Evolutionary conservation across 2,329 filamentous ascomycete species (phyloP).

Genomic region (Fusarium clavum): DNA sequence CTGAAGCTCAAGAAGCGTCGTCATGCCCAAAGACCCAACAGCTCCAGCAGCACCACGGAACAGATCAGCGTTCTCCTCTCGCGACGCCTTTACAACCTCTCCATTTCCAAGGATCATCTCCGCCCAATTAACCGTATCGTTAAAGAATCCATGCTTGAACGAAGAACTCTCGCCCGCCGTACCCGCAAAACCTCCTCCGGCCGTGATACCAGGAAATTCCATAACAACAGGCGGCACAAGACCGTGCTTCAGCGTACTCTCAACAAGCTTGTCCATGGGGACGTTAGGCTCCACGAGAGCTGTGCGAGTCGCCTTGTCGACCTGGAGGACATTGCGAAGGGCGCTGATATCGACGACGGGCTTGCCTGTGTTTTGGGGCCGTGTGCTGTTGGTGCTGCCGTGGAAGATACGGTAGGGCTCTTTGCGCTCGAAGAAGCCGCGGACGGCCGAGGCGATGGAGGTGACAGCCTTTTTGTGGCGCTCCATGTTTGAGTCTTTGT

Average conservation of each 20-base stretch:
- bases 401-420: slow-evolving; percentile 78
- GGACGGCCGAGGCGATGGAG: slow-evolving; percentile 57
- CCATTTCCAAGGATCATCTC: slow-evolving; percentile 75
- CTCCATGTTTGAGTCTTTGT: slow-evolving; percentile 50
- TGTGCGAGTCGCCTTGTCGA: slow-evolving; percentile 65
- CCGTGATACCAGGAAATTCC: slow-evolving; percentile 78
- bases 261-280: slow-evolving; percentile 72
- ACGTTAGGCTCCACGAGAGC: slow-evolving; percentile 77
- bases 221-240: slow-evolving; percentile 75
- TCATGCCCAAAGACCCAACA: slow-evolving; percentile 73
- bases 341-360: slow-evolving; percentile 75
- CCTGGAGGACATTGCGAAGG: slow-evolving; percentile 71
- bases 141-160: slow-evolving; percentile 75
- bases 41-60: slow-evolving; percentile 75
- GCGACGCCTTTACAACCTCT: slow-evolving; percentile 65
- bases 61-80: slow-evolving; percentile 66
- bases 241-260: slow-evolving; percentile 64
- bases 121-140: slow-evolving; percentile 68
- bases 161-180: slow-evolving; percentile 76
- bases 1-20: slow-evolving; percentile 72
- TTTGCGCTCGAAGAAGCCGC: slow-evolving; percentile 56
- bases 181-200: slow-evolving; percentile 73
- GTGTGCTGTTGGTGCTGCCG: slow-evolving; percentile 81
- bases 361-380: slow-evolving; percentile 61
- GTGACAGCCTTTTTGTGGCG: slow-evolving; percentile 59